phyloP scores from a whole-genome alignment of 2,329 filamentous ascomycete genomes.

The Lecanoromycetidae sp. region DNA sequence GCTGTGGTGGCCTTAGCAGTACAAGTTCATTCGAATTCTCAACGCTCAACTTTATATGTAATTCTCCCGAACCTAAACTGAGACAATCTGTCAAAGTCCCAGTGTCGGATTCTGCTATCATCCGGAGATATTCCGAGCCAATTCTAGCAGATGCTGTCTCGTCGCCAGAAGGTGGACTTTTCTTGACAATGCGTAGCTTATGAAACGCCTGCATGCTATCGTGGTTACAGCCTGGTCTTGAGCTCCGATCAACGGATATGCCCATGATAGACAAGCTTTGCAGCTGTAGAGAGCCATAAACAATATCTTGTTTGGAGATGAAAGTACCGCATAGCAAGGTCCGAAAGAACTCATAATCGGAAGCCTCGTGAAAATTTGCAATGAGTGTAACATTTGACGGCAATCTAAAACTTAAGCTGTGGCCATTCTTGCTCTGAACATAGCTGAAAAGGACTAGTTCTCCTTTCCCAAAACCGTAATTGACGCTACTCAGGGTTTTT shows the following conservation, averaged over 20 bases:
- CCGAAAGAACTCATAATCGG: conserved; percentile 59
- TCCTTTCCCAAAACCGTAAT: conserved; percentile 53
- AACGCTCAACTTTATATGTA: conserved; percentile 55
- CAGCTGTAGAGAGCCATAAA: conserved; percentile 1
- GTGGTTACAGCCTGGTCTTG: conserved; percentile 21
- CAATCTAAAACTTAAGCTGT: conserved; percentile 35
- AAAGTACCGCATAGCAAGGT: conserved; percentile 40
- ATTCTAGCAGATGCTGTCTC: conserved; percentile 50
- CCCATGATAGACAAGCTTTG: neutral
- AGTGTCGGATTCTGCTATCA: conserved; percentile 62
- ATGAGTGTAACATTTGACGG: conserved; percentile 59
- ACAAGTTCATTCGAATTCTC: conserved; percentile 50
- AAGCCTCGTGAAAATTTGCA: conserved; percentile 59
- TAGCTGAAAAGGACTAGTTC: conserved; percentile 67
- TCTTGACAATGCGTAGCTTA: conserved; percentile 59
- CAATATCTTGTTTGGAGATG: conserved; percentile 24
- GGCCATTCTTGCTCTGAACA: conserved; percentile 56
- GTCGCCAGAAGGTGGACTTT: conserved; percentile 43
- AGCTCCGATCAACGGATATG: conserved; percentile 17
- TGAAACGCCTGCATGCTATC: conserved; percentile 25
- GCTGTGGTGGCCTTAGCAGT: conserved; percentile 59
- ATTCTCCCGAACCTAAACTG: conserved; percentile 63
- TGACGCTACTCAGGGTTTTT: conserved; percentile 65
- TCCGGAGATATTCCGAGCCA: conserved; percentile 61
- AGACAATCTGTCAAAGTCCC: conserved; percentile 73